These are phyloP conservation scores for Obelidium mucronatum DNA, from an alignment of 192 early-diverging fungal genomes.

Conservation along the genomic window DNA sequence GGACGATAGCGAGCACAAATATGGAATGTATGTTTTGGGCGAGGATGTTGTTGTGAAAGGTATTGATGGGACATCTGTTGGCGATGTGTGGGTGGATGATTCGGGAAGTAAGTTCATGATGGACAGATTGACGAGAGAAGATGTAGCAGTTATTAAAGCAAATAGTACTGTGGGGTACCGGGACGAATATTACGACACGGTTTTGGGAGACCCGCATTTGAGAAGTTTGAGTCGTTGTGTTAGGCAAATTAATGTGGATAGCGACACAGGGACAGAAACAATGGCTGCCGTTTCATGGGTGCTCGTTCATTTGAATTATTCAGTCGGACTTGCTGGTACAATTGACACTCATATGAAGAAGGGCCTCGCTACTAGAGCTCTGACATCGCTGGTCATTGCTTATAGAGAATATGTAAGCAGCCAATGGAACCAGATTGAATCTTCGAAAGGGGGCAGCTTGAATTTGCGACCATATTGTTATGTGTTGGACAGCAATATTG, in stretches of 20 bases:
- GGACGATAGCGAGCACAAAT: too few relatives aligned
- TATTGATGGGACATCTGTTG: not conserved
- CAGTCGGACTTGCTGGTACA: not conserved
- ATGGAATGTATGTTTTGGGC: not conserved
- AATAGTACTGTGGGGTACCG: not conserved
- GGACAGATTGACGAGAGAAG: not conserved
- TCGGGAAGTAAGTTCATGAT: not conserved
- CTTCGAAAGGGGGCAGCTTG: not conserved
- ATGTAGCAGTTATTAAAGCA: not conserved
- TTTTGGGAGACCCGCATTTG: not conserved
- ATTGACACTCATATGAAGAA: not conserved
- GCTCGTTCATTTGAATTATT: not conserved
- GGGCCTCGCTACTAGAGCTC: not conserved
- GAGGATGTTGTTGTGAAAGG: not conserved
- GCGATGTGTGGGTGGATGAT: not conserved
- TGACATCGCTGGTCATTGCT: not conserved
- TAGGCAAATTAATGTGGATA: not conserved
- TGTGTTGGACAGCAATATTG: not conserved
- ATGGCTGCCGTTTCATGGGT: not conserved
- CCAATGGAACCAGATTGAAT: not conserved
- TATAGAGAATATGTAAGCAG: not conserved
- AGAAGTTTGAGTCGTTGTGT: not conserved
- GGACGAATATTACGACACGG: not conserved
- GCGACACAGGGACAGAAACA: too few relatives aligned
- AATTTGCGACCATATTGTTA: not conserved